phyloP scores from a whole-genome alignment of 352 stramenopile genomes.

The Phytophthora aleatoria region DNA sequence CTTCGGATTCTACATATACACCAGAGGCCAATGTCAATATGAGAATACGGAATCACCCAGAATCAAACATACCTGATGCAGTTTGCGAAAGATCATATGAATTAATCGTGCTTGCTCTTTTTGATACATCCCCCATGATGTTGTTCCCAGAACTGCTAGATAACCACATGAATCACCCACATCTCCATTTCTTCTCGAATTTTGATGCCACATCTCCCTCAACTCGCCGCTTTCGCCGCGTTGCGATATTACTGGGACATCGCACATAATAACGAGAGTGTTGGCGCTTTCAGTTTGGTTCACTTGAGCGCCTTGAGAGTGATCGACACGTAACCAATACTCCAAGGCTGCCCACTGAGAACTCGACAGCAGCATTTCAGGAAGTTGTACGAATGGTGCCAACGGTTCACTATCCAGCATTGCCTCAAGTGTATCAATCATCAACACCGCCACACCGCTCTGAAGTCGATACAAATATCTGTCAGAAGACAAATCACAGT shows the following conservation, averaged over 20 bases:
- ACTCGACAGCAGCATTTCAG: slow-evolving; percentile 34
- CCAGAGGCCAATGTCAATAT: background rate
- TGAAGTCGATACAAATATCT: slow-evolving; percentile 36
- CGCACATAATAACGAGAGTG: slow-evolving; percentile 57
- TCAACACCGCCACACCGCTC: slow-evolving; percentile 31
- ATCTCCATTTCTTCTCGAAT: background rate
- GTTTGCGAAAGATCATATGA: slow-evolving; percentile 42
- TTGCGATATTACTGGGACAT: slow-evolving; percentile 42
- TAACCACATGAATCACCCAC: background rate
- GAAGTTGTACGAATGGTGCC: slow-evolving; percentile 33
- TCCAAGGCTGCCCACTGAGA: slow-evolving; percentile 46
- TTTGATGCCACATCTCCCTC: slow-evolving; percentile 23
- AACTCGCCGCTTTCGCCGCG: slow-evolving; percentile 11
- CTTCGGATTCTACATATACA: slow-evolving; percentile 31
- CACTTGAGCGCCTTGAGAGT: background rate
- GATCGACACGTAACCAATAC: slow-evolving; percentile 20
- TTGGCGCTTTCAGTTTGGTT: slow-evolving; percentile 6
- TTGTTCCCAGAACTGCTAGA: background rate
- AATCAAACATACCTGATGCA: slow-evolving; percentile 26
- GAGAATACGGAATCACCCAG: background rate
- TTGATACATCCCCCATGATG: slow-evolving; percentile 49
- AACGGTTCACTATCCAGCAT: slow-evolving; percentile 22
- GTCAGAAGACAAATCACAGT: slow-evolving; percentile 16
- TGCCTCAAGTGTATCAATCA: slow-evolving; percentile 51
- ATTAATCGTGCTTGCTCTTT: slow-evolving; percentile 45